Evolutionary conservation across 2,329 filamentous ascomycete species (phyloP).

Genomic region (Fusarium newnesense): DNA sequence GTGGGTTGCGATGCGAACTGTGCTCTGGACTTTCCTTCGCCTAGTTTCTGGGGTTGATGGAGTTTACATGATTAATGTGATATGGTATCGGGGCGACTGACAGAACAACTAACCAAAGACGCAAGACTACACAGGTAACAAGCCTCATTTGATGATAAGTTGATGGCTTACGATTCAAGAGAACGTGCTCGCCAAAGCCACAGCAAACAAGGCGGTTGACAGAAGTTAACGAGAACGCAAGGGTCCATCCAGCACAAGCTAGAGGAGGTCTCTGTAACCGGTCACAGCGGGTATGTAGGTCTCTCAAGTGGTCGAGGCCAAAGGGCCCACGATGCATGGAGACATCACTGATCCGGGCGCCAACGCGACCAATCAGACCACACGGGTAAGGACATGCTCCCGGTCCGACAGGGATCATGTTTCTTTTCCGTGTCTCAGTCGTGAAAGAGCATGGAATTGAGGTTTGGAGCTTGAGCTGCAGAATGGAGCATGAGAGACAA

Average conservation of each 20-base stretch:
- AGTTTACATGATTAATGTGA: background rate
- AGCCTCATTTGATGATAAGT: constrained; percentile 1
- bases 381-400: constrained; percentile 25
- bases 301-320: constrained; percentile 41
- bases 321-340: constrained; percentile 40
- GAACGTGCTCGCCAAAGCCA: constrained; percentile 6
- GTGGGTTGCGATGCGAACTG: background rate
- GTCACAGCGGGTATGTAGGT: constrained; percentile 45
- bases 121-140: background rate
- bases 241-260: constrained; percentile 25
- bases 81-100: background rate
- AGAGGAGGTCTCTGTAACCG: constrained; percentile 31
- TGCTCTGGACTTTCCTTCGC: background rate
- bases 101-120: background rate
- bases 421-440: constrained; percentile 32
- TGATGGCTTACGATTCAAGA: constrained; percentile 9
- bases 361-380: constrained; percentile 50
- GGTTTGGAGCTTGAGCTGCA: constrained; percentile 3
- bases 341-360: constrained; percentile 47
- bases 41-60: background rate
- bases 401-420: constrained; percentile 31
- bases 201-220: constrained; percentile 10
- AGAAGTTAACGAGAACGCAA: constrained; percentile 18
- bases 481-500: background rate
- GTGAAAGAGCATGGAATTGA: constrained; percentile 16